Evolutionary conservation across 2,329 filamentous ascomycete genomes (phyloP), one percentile per base, ranked within the genome.

Genomic region (Tolypocladium capitatum): DNA sequence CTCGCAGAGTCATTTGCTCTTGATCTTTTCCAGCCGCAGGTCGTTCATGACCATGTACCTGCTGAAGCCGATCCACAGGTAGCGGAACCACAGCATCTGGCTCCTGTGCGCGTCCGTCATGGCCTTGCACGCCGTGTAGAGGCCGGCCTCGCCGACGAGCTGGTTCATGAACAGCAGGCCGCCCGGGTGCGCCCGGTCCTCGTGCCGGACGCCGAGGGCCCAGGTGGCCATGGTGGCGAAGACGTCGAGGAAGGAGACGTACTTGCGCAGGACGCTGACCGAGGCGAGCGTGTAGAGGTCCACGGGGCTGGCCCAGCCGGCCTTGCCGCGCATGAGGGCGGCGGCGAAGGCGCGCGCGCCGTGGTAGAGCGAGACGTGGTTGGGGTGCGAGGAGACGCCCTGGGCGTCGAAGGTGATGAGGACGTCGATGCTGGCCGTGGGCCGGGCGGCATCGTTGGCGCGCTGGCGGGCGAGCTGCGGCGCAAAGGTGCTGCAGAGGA

Each of bases 51-150:
- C 77, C 92, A 98, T 97, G 68, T 97, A 98, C 51, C 92, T 75
- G 59, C 89, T 92, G 49, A 95, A 63, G 0, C 79, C 75, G 60
- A 98, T 95, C 89, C 90, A 98, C 3, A 89, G 87, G 78, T 89
- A 97, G 8, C 92, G 80, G 62, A 97, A 98, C 92, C 92, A 98
- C 34, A 86, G 80, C 92, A 98, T 98, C 74, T 98, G 92, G 65
- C 89, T 96, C 68, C 81, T 74, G 70, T 98, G 92, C 28, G 86
- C 91, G 47, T 76, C 74, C 2, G 86, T 89, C 92, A 98, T 98
- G 31, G 92, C 90, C 47, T 71, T 75, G 69, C 90, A 84, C 8
- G 87, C 91, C 30, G 74, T 71, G 10, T 62, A 62, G 49, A 72
- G 63, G n/a, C 67, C 70, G 43, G 67, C 67, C 2, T 59, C 76